Percentiles rank a stretch among this genome's conserved stretches.
These are phyloP conservation scores for Trichoderma pleuroti DNA, from an alignment of 2,329 filamentous ascomycete species.

Conservation along the genomic window DNA sequence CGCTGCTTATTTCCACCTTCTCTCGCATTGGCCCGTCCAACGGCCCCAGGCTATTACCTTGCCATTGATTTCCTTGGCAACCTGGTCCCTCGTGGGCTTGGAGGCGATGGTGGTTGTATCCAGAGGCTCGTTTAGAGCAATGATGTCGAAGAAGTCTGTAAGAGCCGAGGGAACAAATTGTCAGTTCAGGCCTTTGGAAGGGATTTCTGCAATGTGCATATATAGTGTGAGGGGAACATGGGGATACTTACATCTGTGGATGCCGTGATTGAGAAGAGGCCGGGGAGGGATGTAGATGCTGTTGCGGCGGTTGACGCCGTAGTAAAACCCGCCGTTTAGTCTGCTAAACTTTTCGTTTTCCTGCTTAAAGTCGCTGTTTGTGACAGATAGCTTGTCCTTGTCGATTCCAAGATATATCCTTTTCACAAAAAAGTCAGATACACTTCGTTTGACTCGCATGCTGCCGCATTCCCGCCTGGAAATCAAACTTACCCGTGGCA, in stretches of 20 bases:
- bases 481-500: constrained; percentile 40
- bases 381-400: constrained; percentile 21
- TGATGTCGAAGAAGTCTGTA: constrained; percentile 45
- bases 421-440: background rate
- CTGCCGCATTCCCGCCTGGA: background rate
- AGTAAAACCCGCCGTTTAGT: constrained; percentile 45
- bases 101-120: constrained; percentile 36
- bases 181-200: background rate
- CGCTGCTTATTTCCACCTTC: constrained; percentile 29
- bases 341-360: constrained; percentile 26
- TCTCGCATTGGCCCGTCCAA: constrained; percentile 46
- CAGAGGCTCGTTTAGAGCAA: constrained; percentile 45
- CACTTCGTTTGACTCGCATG: background rate
- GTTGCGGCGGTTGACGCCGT: constrained; percentile 40
- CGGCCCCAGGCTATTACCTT: constrained; percentile 49
- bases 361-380: constrained; percentile 36
- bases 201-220: background rate
- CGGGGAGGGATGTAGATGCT: constrained; percentile 44
- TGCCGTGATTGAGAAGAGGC: constrained; percentile 48
- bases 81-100: constrained; percentile 40
- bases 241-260: constrained; percentile 44
- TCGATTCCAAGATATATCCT: constrained; percentile 28
- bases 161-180: background rate
- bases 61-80: constrained; percentile 42
- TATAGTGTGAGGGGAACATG: rapidly evolving